Percentiles rank a stretch among this genome's conserved stretches.
Conservation (phyloP, 1,284 basidiomycete genomes). For the Trametes versicolor region DNA sequence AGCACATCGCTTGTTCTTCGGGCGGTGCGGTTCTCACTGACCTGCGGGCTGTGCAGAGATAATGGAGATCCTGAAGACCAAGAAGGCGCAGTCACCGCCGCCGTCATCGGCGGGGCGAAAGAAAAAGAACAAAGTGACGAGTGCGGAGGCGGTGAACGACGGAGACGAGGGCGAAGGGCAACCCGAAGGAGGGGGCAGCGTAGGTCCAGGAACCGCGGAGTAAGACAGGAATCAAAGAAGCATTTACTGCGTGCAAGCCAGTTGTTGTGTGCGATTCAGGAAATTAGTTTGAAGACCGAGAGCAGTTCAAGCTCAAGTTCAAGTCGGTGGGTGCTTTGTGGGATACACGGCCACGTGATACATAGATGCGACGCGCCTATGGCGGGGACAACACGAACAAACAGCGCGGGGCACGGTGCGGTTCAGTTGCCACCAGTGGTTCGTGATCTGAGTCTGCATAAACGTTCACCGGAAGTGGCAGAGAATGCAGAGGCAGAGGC, state of each 20-base stretch:
- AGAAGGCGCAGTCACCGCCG: constrained; percentile 67
- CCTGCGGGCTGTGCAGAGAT: constrained; percentile 60
- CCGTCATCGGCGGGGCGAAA: constrained; percentile 46
- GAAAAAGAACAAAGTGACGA: constrained; percentile 59
- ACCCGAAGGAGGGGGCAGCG: constrained; percentile 29
- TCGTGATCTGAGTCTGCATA: not conserved
- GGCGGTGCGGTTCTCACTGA: not conserved
- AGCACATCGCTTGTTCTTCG: constrained; percentile 32
- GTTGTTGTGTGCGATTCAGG: not conserved
- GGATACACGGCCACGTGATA: constrained; percentile 22
- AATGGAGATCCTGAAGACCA: constrained; percentile 78
- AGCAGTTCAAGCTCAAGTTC: not conserved
- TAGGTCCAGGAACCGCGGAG: constrained; percentile 7
- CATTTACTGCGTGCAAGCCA: not conserved
- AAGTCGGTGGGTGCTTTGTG: constrained; percentile 5
- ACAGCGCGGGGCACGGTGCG: constrained; percentile 17
- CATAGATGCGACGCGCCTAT: constrained; percentile 25
- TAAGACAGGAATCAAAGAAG: not conserved
- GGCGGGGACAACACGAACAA: constrained; percentile 22
- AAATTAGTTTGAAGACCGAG: not conserved
- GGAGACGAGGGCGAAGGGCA: constrained; percentile 42
- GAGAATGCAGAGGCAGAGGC: constrained; percentile 16
- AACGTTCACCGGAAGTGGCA: not conserved
- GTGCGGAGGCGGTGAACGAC: constrained; percentile 60
- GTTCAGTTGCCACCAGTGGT: constrained; percentile 8